Percentiles rank a stretch among this genome's conserved stretches.
These are phyloP conservation scores for Mycosarcoma maydis DNA, from an alignment of 1,284 basidiomycete genomes.

Conservation along the genomic window DNA sequence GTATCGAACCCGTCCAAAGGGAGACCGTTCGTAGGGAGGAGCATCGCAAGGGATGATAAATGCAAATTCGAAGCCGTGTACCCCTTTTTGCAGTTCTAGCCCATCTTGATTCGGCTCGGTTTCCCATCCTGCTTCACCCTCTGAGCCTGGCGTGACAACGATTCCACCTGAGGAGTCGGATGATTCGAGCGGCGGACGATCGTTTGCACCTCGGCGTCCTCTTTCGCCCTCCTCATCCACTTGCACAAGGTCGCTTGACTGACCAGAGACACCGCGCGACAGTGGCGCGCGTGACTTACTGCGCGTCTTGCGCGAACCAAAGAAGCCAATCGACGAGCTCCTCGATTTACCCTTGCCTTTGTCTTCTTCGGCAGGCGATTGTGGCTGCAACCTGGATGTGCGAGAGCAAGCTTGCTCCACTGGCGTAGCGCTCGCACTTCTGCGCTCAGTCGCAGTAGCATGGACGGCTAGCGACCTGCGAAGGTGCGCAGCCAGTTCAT, in stretches of 20 bases:
- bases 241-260: constrained; percentile 30
- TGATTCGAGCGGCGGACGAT: constrained; percentile 16
- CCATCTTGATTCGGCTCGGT: constrained; percentile 47
- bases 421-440: constrained; percentile 36
- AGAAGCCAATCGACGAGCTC: constrained; percentile 47
- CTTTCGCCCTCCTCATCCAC: constrained; percentile 45
- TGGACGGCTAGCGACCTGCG: constrained; percentile 32
- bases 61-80: constrained; percentile 67
- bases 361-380: constrained; percentile 19
- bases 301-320: constrained; percentile 37
- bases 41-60: constrained; percentile 64
- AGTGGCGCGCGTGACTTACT: constrained; percentile 37
- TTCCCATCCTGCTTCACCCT: constrained; percentile 32
- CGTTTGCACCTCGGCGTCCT: constrained; percentile 21
- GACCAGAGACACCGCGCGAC: constrained; percentile 14
- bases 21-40: constrained; percentile 64
- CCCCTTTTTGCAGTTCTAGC: constrained; percentile 62
- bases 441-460: constrained; percentile 11
- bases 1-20: constrained; percentile 63
- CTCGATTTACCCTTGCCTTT: constrained; percentile 36
- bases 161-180: constrained; percentile 17
- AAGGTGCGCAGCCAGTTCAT: constrained; percentile 39
- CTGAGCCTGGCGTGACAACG: constrained; percentile 37
- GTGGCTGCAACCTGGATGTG: background rate
- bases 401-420: constrained; percentile 6